phyloP scores from a whole-genome alignment of 1,139 yeast genomes.

The Saccharomycopsis crataegensis region DNA sequence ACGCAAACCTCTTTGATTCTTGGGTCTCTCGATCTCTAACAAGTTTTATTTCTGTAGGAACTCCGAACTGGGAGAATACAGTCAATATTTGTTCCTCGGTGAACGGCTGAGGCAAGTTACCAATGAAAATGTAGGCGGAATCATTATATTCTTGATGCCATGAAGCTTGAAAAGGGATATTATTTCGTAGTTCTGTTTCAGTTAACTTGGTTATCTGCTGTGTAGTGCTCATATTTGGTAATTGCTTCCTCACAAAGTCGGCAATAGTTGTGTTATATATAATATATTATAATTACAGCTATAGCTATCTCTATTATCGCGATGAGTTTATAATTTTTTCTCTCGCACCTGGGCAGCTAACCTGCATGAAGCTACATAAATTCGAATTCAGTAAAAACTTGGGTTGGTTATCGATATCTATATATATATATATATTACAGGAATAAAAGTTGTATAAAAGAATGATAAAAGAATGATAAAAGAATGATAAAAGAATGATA shows the following conservation, averaged over 20 bases:
- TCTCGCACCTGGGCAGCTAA: too few relatives aligned
- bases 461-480: too few relatives aligned
- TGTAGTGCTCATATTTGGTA: not conserved
- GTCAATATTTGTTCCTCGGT: constrained; percentile 70
- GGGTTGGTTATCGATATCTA: too few relatives aligned
- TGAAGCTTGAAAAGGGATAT: constrained; percentile 57
- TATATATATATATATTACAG: too few relatives aligned
- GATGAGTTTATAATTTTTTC: too few relatives aligned
- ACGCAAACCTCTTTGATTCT: constrained; percentile 68
- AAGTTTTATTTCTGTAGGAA: constrained; percentile 71
- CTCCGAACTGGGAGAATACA: constrained; percentile 85
- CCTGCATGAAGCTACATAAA: too few relatives aligned
- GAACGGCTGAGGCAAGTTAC: constrained; percentile 59
- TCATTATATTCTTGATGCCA: constrained; percentile 88
- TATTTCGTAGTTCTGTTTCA: constrained; percentile 55
- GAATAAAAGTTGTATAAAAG: too few relatives aligned
- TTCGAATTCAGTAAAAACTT: too few relatives aligned
- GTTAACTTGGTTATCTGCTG: constrained; percentile 58
- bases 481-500: too few relatives aligned
- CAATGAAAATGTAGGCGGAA: constrained; percentile 59
- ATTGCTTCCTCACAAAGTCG: not conserved
- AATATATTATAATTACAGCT: not conserved
- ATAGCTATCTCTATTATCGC: too few relatives aligned
- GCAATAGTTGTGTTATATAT: too few relatives aligned
- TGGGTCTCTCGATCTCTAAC: constrained; percentile 55